A percentile compares a stretch with the other conserved stretches of the same genome.
Evolutionary conservation across 2,329 filamentous ascomycete genomes (phyloP).

Genomic region (Cyclaneusma minus): DNA sequence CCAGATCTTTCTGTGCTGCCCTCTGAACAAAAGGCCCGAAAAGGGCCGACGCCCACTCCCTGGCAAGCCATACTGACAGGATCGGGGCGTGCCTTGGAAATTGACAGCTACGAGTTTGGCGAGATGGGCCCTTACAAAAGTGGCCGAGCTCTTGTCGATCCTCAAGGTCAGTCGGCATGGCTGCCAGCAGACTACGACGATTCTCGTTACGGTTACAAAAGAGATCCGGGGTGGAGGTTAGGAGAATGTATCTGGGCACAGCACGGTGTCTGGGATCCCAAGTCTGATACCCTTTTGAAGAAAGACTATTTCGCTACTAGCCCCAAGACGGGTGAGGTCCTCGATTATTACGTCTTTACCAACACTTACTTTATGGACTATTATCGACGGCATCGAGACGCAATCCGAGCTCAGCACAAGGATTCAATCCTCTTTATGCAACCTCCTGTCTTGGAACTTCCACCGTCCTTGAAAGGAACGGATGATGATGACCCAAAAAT

Average conservation of each 20-base stretch:
- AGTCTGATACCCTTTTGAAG: conserved; percentile 57
- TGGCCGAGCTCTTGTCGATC: conserved; percentile 70
- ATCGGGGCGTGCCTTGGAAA: conserved; percentile 79
- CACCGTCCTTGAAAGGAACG: conserved; percentile 75
- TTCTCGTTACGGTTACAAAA: conserved; percentile 74
- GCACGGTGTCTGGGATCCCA: conserved; percentile 85
- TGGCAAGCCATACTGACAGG: conserved; percentile 89
- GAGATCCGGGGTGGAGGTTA: conserved; percentile 76
- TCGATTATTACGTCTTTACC: conserved; percentile 77
- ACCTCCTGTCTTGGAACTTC: conserved; percentile 80
- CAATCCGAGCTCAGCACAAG: conserved; percentile 61
- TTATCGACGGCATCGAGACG: conserved; percentile 61
- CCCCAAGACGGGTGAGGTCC: conserved; percentile 53
- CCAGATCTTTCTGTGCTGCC: conserved; percentile 71
- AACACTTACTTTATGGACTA: conserved; percentile 85
- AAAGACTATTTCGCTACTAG: conserved; percentile 82
- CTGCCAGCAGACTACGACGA: conserved; percentile 73
- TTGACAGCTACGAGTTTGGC: conserved; percentile 88
- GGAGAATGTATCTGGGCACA: conserved; percentile 97
- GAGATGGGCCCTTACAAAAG: conserved; percentile 84
- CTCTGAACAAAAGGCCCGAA: conserved; percentile 75
- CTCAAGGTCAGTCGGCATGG: conserved; percentile 76
- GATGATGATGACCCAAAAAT: conserved; percentile 77
- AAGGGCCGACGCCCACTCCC: conserved; percentile 82
- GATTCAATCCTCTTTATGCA: conserved; percentile 82